Evolutionary conservation across 257 asterid genomes (phyloP), one percentile per base, ranked within the genome.

Genomic region (Jacaranda mimosifolia): DNA sequence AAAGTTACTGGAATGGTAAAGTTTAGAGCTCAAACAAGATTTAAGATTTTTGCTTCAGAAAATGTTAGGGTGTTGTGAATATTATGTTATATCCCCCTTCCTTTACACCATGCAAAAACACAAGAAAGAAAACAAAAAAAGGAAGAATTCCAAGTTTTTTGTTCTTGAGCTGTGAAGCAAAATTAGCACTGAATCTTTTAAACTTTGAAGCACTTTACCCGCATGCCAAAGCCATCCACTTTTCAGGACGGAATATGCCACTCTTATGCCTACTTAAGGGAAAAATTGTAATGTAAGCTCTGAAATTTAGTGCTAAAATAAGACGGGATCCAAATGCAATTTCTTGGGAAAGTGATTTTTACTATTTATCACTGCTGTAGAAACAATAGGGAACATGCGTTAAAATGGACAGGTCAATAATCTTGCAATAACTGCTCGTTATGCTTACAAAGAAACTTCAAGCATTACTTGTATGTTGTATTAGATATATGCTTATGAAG

Each of bases 1-100:
- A 14, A 68, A 19, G 39, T 65, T 57, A 36, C 9, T 35, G 46
- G 6, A 3, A 32, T 6, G 12, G 19, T 38, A 0, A 18, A 38
- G 58, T 38, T 53, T 75, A 52, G 57, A 38, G 32, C 64, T 75
- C 15, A 38, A 11, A 57, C 17, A 21, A 62, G 26, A 73, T 49
- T 35, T 49, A 63, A 59, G 66, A 59, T n/a, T 55, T 17, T 55
- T 39, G 64, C 64, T 19, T 58, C 7, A 7, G 62, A 18, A 68
- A 11, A 3, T 19, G 18, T 46, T 26, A 68, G 49, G 42, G 39
- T 11, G 56, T 68, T 66, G 5, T 66, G 38, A 43, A 68, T 68
- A 43, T 11, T 68, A 26, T 15, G 43, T 21, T 18, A 13, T 48
- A 13, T 48, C 58, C 40, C 58, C 7, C 9, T 6, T 42, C 73